These are phyloP conservation scores for Vigna nakashimae DNA, from an alignment of 306 rosid species.

Conservation along the genomic window DNA sequence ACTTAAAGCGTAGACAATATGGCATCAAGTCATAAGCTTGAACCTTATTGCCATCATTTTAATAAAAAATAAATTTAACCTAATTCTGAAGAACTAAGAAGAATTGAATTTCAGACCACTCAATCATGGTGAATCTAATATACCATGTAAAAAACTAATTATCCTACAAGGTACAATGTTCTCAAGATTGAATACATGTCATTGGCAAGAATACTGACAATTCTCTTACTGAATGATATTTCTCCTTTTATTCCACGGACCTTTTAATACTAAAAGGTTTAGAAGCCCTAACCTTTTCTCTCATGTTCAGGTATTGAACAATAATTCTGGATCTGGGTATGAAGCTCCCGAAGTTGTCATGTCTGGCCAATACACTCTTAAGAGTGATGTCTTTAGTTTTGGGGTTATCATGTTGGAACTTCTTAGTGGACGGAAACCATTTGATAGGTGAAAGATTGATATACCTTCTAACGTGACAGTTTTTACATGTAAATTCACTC, in stretches of 20 bases:
- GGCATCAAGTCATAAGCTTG: not conserved
- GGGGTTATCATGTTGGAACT: conserved; percentile 99
- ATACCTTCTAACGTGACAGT: conserved; percentile 1
- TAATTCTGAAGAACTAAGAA: not conserved
- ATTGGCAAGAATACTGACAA: not conserved
- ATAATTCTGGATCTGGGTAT: conserved; percentile 75
- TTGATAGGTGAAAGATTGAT: conserved; percentile 72
- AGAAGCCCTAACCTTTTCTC: conserved; percentile 41
- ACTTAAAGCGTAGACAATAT: not conserved
- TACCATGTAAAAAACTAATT: not conserved
- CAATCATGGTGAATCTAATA: not conserved
- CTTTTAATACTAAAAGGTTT: conserved; percentile 20
- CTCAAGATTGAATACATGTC: conserved; percentile 1
- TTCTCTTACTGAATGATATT: conserved; percentile 18
- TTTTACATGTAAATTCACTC: not conserved
- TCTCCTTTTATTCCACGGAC: not conserved
- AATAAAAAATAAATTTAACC: not conserved
- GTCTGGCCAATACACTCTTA: conserved; percentile 78
- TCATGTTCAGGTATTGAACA: conserved; percentile 67
- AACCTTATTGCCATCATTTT: not conserved
- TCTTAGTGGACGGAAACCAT: conserved; percentile 90
- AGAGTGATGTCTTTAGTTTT: conserved; percentile 92
- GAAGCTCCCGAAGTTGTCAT: conserved; percentile 87
- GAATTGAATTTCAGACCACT: conserved; percentile 1
- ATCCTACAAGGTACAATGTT: not conserved